Evolutionary conservation across 1,284 basidiomycete species (phyloP).

Genomic region (Ceratobasidium sp.): DNA sequence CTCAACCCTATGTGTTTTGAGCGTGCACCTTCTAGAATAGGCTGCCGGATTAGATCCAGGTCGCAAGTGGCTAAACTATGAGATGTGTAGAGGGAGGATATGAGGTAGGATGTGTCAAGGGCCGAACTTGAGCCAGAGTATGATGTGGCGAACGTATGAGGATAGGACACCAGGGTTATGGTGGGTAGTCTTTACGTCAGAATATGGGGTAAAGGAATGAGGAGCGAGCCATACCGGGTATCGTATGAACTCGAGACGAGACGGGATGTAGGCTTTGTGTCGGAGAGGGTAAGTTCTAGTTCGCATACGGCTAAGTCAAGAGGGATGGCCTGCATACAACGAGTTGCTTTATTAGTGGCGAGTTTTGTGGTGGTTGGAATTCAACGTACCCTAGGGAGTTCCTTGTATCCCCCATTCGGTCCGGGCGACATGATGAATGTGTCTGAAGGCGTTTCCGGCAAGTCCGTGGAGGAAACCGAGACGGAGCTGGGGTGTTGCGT

Average conservation of each 20-base stretch:
- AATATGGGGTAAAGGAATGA: neutral
- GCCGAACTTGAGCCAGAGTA: constrained; percentile 33
- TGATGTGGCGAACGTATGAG: constrained; percentile 15
- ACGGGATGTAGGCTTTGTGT: constrained; percentile 8
- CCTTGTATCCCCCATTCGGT: constrained; percentile 29
- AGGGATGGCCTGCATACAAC: constrained; percentile 14
- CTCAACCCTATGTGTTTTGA: neutral
- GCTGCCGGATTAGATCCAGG: constrained; percentile 26
- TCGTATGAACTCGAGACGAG: constrained; percentile 3
- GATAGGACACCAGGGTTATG: neutral
- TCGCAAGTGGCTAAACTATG: neutral
- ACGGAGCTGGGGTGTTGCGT: neutral
- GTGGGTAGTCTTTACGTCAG: neutral
- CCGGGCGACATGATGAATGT: constrained; percentile 25
- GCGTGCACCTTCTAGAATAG: neutral
- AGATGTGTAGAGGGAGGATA: neutral
- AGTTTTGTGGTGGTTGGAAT: neutral
- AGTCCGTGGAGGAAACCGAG: neutral
- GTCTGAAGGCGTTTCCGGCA: neutral
- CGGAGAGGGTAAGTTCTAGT: constrained; percentile 18
- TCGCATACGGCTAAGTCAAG: constrained; percentile 28
- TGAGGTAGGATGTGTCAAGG: neutral
- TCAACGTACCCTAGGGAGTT: constrained; percentile 11
- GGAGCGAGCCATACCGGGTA: neutral
- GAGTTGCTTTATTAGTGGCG: neutral